Evolutionary conservation across 2,329 filamentous ascomycete genomes (phyloP).

Genomic region (Aureobasidium uvarum): DNA sequence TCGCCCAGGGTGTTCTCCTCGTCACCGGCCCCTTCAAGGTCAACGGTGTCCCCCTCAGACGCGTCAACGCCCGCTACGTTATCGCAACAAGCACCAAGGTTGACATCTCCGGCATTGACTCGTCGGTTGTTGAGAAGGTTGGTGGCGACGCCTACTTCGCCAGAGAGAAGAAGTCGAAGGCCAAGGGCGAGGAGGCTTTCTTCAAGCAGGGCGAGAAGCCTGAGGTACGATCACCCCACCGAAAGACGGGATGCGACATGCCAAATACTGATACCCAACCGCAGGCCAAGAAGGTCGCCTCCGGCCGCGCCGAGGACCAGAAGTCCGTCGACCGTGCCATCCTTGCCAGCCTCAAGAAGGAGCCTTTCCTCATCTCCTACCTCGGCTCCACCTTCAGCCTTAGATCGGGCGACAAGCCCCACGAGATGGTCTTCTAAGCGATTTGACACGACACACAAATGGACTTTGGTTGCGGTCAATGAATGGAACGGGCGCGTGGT

Average conservation of each 20-base stretch:
- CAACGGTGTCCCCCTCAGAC: slow-evolving; percentile 96
- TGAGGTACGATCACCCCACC: slow-evolving; percentile 64
- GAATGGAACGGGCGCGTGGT: slow-evolving; percentile 26
- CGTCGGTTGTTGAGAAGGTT: slow-evolving; percentile 72
- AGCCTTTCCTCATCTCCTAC: slow-evolving; percentile 90
- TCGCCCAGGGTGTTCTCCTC: slow-evolving; percentile 96
- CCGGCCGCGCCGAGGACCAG: slow-evolving; percentile 92
- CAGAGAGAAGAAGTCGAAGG: slow-evolving; percentile 90
- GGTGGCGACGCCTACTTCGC: slow-evolving; percentile 85
- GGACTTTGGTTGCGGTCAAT: slow-evolving; percentile 24
- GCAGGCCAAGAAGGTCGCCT: slow-evolving; percentile 79
- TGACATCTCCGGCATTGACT: slow-evolving; percentile 79
- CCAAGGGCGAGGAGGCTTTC: slow-evolving; percentile 97
- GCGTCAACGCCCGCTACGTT: slow-evolving; percentile 89
- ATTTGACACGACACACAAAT: slow-evolving; percentile 26
- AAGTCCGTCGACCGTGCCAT: slow-evolving; percentile 98
- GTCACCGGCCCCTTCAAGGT: slow-evolving; percentile 99
- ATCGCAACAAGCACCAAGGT: slow-evolving; percentile 86
- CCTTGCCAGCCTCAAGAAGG: slow-evolving; percentile 96
- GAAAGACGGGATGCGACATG: background rate
- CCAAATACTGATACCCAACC: slow-evolving; percentile 26
- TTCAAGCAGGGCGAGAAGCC: slow-evolving; percentile 99
- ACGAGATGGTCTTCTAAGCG: slow-evolving; percentile 98
- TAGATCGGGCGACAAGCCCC: slow-evolving; percentile 98
- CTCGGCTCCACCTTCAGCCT: slow-evolving; percentile 95